Percentiles rank a stretch among this genome's conserved stretches.
These are phyloP conservation scores for Rosa chinensis DNA, from an alignment of 306 rosid genomes.

Conservation along the genomic window DNA sequence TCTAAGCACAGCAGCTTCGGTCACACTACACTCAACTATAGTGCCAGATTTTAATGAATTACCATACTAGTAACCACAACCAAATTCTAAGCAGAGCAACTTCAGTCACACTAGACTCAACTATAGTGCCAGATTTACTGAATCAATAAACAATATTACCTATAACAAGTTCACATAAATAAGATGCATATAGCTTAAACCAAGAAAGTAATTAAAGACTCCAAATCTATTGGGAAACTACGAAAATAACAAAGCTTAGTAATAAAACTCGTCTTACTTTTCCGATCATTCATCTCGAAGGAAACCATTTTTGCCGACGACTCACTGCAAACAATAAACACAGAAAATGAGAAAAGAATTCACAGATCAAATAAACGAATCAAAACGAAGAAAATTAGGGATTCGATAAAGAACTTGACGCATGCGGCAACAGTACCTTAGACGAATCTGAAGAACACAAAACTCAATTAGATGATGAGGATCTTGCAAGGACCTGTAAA, in stretches of 20 bases:
- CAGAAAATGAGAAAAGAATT: slow-evolving; percentile 9
- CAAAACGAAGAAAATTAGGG: background rate
- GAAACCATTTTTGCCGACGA: slow-evolving; percentile 66
- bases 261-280: slow-evolving; percentile 56
- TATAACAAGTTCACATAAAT: background rate
- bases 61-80: background rate
- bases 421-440: slow-evolving; percentile 14
- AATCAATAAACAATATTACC: background rate
- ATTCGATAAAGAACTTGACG: background rate
- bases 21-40: background rate
- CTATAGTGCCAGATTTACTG: background rate
- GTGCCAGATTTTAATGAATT: background rate
- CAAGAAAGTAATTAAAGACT: slow-evolving; percentile 1
- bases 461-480: background rate
- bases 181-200: background rate
- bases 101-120: background rate
- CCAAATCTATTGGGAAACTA: background rate
- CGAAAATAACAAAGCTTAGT: background rate
- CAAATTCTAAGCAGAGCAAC: background rate
- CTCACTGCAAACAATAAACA: slow-evolving; percentile 38
- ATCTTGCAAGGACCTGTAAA: slow-evolving; percentile 20
- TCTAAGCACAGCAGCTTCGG: background rate
- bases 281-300: slow-evolving; percentile 97
- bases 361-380: background rate
- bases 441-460: background rate